Base-by-base conservation (phyloP, 441 rosid genomes). In the Gossypium schwendimanii region DNA sequence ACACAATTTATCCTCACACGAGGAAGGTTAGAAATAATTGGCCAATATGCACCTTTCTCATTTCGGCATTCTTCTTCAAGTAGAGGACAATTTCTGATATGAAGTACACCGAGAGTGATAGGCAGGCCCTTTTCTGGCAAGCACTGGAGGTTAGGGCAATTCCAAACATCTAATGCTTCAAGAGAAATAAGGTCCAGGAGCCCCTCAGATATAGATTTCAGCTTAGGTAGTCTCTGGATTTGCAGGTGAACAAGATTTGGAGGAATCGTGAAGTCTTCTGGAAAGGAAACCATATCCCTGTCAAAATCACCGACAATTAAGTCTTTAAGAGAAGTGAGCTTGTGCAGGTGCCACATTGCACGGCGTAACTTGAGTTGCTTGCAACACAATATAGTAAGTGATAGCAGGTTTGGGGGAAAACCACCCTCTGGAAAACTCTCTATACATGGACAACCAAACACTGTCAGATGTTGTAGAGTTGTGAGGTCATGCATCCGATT, bases 401-500 rank as follows among this genome's bases (percentile, higher is more conserved):
- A 71, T 15, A 24, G 17, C 9, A 71, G 59, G 58, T 71, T 60
- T n/a, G 57, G 68, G 18, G 75, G 75, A 2, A 71, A 60, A 60
- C 75, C 66, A 24, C 47, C 66, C 49, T 71, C 47, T 6, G 68
- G 68, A 18, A 60, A 57, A 23, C 24, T 60, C 36, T 8, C 9
- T 24, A 60, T 15, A 17, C 41, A 0, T 60, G 68, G 68, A 47
- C 75, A 71, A 26, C 59, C 67, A 24, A 41, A 45, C 31, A 71
- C 5, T 0, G 58, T 44, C 20, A 71, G 41, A 44, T 59, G 41
- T 23, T 73, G 62, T 26, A 52, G 76, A n/a, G 71, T 74, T 15
- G 73, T 33, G 23, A 84, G 76, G 52, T 62, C 18, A 26, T 75
- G 62, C 81, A 82, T 71, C 33, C 33, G 36, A 55, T 49, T 64